Evolutionary conservation across 805 yeast genomes (phyloP), one percentile per base, ranked within the genome.

Genomic region (Kazachstania taianensis): DNA sequence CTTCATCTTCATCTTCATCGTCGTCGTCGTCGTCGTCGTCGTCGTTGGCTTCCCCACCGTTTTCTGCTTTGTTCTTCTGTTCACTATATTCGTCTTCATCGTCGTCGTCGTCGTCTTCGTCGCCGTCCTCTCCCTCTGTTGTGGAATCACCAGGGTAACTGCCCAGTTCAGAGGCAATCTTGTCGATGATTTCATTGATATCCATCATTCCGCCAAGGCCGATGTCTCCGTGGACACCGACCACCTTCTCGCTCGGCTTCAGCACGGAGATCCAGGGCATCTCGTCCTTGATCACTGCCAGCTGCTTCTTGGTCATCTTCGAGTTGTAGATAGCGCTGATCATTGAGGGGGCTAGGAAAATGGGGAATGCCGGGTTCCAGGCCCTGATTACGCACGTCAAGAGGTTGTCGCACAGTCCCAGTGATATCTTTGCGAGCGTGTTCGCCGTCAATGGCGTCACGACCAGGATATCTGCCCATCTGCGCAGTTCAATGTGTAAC

Each of bases 131-230:
- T 8, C 60, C 69, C 17, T 64, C 70, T 8, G 64, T 72, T 17
- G 65, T 69, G 9, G 67, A 73, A 23, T 62, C 69, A 36, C 70
- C 71, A 15, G 78, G 77, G 69, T 72, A 61, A 42, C 75, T 68
- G 41, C 78, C 73, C 43, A 85, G 62, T 52, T 78, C 80, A 57
- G 76, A 66, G 10, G 81, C 92, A 35, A 84, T 69, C 52, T 76
- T 75, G 53, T 86, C 94, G 16, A 85, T 94, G 48, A 89, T 79
- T 54, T 87, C 96, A 57, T 84, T 81, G 77, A 92, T 84, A 49
- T 89, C 96, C 78, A 87, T 81, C 97, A 89, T 89, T 36, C 97
- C 97, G 32, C 97, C 97, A 86, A 89, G 80, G 8, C 96, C 97
- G 40, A 89, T 86, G 46, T 87, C 97, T 43, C 97, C 97, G 62